These are phyloP conservation scores for Phytophthora pini DNA, from an alignment of 352 stramenopile species.

Conservation along the genomic window DNA sequence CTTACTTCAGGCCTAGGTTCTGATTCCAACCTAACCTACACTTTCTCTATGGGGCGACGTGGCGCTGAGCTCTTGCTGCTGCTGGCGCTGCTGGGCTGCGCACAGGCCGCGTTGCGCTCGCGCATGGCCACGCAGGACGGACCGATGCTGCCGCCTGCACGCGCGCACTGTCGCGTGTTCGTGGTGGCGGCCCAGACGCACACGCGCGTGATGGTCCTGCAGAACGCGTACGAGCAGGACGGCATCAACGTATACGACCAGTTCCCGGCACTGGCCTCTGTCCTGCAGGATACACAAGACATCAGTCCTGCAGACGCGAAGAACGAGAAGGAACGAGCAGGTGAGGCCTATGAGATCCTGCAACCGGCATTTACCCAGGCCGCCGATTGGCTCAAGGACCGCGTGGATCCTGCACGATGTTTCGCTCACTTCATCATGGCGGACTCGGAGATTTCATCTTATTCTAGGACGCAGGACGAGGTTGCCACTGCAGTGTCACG, in stretches of 20 bases:
- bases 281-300: constrained; percentile 22
- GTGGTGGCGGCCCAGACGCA: constrained; percentile 40
- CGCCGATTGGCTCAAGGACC: constrained; percentile 38
- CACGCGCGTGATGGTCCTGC: constrained; percentile 61
- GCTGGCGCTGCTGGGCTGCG: constrained; percentile 18
- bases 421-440: constrained; percentile 50
- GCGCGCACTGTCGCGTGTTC: constrained; percentile 62
- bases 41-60: constrained; percentile 9
- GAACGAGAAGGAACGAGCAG: constrained; percentile 28
- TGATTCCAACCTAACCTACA: too few relatives aligned
- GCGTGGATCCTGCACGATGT: constrained; percentile 58
- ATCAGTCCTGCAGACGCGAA: constrained; percentile 3
- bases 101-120: constrained; percentile 2
- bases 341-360: constrained; percentile 53
- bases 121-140: constrained; percentile 11
- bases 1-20: too few relatives aligned
- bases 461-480: constrained; percentile 14
- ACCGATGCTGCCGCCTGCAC: constrained; percentile 28
- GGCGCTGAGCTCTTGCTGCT: constrained; percentile 15
- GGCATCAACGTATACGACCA: constrained; percentile 56
- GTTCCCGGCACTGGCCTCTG: constrained; percentile 30
- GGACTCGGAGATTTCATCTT: constrained; percentile 20
- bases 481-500: constrained; percentile 5
- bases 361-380: constrained; percentile 53
- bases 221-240: constrained; percentile 59